Percentiles rank a stretch among this genome's conserved stretches.
phyloP scores from a whole-genome alignment of 495 filamentous ascomycete species.

The Aspergillus nidulans region DNA sequence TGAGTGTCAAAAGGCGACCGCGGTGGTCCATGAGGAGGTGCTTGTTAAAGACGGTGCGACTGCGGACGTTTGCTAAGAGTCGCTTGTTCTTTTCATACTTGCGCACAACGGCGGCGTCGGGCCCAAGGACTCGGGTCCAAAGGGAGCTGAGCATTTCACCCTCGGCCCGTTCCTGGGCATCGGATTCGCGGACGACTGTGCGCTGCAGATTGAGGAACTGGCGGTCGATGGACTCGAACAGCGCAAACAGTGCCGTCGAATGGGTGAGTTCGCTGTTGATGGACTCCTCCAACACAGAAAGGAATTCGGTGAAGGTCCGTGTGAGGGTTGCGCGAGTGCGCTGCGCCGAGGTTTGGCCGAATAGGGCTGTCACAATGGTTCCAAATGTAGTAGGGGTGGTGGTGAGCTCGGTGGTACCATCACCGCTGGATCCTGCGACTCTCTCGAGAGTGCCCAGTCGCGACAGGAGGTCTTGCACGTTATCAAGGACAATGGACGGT shows the following conservation, averaged over 20 bases:
- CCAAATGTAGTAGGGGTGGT: slow-evolving; percentile 62
- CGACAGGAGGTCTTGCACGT: slow-evolving; percentile 71
- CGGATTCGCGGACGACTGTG: slow-evolving; percentile 77
- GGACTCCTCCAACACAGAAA: slow-evolving; percentile 80
- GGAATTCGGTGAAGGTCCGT: slow-evolving; percentile 80
- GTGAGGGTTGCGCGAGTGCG: slow-evolving; percentile 75
- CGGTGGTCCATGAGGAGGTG: slow-evolving; percentile 79
- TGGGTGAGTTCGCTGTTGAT: slow-evolving; percentile 78
- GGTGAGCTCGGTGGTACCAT: slow-evolving; percentile 36
- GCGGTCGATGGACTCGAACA: slow-evolving; percentile 83
- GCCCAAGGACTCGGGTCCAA: slow-evolving; percentile 78
- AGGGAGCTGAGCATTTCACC: slow-evolving; percentile 75
- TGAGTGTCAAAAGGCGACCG: slow-evolving; percentile 68
- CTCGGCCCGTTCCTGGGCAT: slow-evolving; percentile 72
- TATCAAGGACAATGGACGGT: slow-evolving; percentile 65
- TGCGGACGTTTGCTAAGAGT: slow-evolving; percentile 68
- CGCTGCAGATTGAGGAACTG: slow-evolving; percentile 85
- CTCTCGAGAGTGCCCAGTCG: slow-evolving; percentile 64
- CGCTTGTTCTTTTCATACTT: slow-evolving; percentile 87
- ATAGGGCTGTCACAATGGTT: slow-evolving; percentile 58
- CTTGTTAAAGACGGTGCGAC: slow-evolving; percentile 82
- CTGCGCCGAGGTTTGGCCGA: slow-evolving; percentile 75
- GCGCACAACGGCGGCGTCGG: slow-evolving; percentile 62
- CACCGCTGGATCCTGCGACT: slow-evolving; percentile 17
- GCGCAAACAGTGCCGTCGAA: slow-evolving; percentile 67